A percentile compares a stretch with the other conserved stretches of the same genome.
phyloP scores from a whole-genome alignment of 2,329 filamentous ascomycete species.

The Emmonsiellopsis sp. region DNA sequence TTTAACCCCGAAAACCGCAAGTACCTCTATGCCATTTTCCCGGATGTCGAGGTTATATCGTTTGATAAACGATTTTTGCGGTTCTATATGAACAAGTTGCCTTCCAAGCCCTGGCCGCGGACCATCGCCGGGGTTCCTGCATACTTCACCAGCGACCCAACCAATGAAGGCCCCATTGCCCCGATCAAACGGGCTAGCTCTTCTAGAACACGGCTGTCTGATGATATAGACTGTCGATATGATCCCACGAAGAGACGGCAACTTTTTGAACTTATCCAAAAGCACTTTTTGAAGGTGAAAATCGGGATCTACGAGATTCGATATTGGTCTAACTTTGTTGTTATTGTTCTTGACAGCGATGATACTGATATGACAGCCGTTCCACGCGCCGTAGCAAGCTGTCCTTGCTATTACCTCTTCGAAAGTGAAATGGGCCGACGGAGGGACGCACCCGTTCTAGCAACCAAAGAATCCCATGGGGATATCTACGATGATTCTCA shows the following conservation, averaged over 20 bases:
- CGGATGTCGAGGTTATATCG: background rate
- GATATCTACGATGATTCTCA: conserved; percentile 3
- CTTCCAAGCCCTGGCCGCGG: conserved; percentile 6
- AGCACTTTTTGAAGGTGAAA: conserved; percentile 5
- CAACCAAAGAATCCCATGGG: background rate
- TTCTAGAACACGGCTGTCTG: background rate
- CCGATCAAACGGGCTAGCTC: conserved; percentile 4
- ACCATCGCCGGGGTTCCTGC: conserved; percentile 6
- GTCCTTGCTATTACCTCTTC: conserved; percentile 10
- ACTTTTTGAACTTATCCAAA: conserved; percentile 5
- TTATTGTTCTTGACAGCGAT: conserved; percentile 10
- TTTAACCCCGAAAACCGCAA: background rate
- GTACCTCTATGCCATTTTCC: background rate
- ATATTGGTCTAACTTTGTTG: conserved; percentile 8
- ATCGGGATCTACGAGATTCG: conserved; percentile 12
- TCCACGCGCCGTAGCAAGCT: conserved; percentile 6
- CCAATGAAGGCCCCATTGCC: conserved; percentile 4
- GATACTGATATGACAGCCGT: conserved; percentile 3
- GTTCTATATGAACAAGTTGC: conserved; percentile 1
- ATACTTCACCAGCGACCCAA: conserved; percentile 7
- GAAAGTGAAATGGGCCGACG: conserved; percentile 7
- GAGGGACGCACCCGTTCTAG: background rate
- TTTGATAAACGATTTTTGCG: background rate
- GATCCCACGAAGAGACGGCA: conserved; percentile 1
- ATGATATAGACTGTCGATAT: conserved; percentile 5